Conservation (phyloP, 2,329 filamentous ascomycete genomes). For the Sodiomyces alkalinus region DNA sequence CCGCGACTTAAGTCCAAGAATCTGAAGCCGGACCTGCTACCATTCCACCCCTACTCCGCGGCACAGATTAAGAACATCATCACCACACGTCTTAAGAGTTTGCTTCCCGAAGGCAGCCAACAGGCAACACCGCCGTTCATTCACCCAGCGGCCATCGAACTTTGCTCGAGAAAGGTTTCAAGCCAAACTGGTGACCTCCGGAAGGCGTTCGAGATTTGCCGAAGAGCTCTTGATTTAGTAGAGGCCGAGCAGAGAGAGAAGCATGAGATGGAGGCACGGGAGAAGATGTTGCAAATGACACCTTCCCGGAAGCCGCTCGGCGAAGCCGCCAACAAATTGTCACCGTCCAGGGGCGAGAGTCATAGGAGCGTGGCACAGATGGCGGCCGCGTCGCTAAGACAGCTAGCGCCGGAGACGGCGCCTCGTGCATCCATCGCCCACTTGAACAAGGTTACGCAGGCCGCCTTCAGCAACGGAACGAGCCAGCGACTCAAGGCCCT, state of each 20-base stretch:
- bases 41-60: constrained; percentile 86
- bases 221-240: constrained; percentile 74
- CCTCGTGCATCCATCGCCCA: constrained; percentile 82
- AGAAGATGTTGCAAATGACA: constrained; percentile 41
- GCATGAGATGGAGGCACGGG: constrained; percentile 46
- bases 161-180: constrained; percentile 88
- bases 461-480: constrained; percentile 81
- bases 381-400: constrained; percentile 37
- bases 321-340: constrained; percentile 67
- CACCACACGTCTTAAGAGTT: constrained; percentile 62
- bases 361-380: constrained; percentile 30
- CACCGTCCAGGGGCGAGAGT: constrained; percentile 21
- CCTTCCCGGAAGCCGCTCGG: constrained; percentile 64
- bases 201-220: constrained; percentile 89
- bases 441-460: constrained; percentile 78
- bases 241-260: constrained; percentile 70
- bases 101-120: constrained; percentile 43
- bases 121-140: constrained; percentile 62
- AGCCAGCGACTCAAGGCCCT: constrained; percentile 70
- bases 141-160: constrained; percentile 82
- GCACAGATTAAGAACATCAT: constrained; percentile 79
- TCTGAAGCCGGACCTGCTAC: constrained; percentile 74
- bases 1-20: constrained; percentile 87
- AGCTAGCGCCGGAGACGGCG: constrained; percentile 60
- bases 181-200: constrained; percentile 88